Conservation (phyloP, 345 rosid genomes). For the Citrus hindsii region DNA sequence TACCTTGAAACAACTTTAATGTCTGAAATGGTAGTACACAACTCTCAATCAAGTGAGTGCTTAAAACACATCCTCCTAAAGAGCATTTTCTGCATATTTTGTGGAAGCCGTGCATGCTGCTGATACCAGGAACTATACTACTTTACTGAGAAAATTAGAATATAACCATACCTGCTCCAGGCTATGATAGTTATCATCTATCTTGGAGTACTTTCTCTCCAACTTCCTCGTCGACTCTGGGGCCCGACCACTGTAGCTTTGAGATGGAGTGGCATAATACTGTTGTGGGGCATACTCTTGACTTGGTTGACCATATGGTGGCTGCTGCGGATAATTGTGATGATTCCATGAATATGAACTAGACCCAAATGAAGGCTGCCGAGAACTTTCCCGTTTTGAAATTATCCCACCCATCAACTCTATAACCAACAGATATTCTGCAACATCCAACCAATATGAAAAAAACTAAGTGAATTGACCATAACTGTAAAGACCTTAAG, state of each 20-base stretch:
- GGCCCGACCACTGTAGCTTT: constrained; percentile 30
- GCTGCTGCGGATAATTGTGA: constrained; percentile 34
- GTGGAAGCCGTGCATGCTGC: background rate
- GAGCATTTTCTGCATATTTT: background rate
- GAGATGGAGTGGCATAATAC: constrained; percentile 36
- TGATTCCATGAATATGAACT: constrained; percentile 39
- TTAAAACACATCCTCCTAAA: background rate
- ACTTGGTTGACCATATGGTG: constrained; percentile 38
- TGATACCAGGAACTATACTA: background rate
- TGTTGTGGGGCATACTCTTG: constrained; percentile 38
- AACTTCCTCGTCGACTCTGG: constrained; percentile 36
- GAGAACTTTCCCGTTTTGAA: constrained; percentile 37
- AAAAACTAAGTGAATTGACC: background rate
- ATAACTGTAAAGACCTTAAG: background rate
- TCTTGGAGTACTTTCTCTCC: constrained; percentile 66
- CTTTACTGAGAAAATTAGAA: background rate
- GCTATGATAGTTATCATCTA: constrained; percentile 56
- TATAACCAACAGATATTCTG: constrained; percentile 17
- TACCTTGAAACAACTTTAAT: background rate
- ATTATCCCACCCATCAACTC: constrained; percentile 54
- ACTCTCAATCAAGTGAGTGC: background rate
- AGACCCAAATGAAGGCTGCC: constrained; percentile 28
- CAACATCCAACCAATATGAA: constrained; percentile 13
- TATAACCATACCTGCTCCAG: constrained; percentile 51
- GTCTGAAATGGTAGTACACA: background rate